Evolutionary conservation across 768 basidiomycete genomes (phyloP).

Genomic region (Hericium erinaceus): DNA sequence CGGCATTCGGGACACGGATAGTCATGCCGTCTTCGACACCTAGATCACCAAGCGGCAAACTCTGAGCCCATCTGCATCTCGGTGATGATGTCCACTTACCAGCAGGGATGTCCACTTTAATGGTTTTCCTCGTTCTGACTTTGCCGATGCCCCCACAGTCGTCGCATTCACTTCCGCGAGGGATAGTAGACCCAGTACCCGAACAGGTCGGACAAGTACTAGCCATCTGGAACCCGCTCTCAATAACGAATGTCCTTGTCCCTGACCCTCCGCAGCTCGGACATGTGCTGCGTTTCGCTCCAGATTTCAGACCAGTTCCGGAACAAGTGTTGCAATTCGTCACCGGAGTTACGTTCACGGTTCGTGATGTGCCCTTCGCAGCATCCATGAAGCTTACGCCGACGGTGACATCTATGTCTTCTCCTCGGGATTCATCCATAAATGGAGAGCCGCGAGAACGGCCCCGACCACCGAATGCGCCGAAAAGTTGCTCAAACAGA

Average conservation of each 20-base stretch:
- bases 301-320: constrained; percentile 79
- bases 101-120: constrained; percentile 78
- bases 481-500: constrained; percentile 83
- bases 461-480: constrained; percentile 44
- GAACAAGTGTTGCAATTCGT: constrained; percentile 78
- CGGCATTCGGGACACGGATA: constrained; percentile 68
- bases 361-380: constrained; percentile 79
- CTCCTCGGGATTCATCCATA: constrained; percentile 45
- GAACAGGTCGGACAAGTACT: constrained; percentile 79
- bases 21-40: constrained; percentile 95
- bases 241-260: constrained; percentile 79
- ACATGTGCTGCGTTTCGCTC: constrained; percentile 77
- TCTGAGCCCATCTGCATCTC: not conserved
- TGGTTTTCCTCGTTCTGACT: constrained; percentile 66
- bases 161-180: constrained; percentile 68
- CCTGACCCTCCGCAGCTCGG: constrained; percentile 78
- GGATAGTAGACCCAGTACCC: constrained; percentile 74
- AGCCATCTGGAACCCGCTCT: constrained; percentile 95
- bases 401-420: constrained; percentile 73
- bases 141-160: constrained; percentile 83
- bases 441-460: constrained; percentile 34
- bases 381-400: constrained; percentile 86
- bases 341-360: constrained; percentile 70
- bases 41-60: constrained; percentile 21
- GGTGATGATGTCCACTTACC: constrained; percentile 40